Conservation (phyloP, 768 basidiomycete species). For the Arthromyces matolae region DNA sequence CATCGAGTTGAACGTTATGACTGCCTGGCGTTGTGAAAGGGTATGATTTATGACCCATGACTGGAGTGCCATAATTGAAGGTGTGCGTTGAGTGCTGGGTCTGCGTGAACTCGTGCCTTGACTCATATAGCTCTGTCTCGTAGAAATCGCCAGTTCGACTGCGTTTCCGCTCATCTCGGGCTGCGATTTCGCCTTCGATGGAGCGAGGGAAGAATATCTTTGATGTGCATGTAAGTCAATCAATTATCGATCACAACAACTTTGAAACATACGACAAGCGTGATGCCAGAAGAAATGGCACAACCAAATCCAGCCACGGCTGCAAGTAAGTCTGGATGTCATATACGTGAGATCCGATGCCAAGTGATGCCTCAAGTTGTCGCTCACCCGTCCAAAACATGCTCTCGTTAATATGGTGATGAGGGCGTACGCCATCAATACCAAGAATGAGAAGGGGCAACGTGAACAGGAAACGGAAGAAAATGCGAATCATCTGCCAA, state of each 20-base stretch:
- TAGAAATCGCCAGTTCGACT: slow-evolving; percentile 19
- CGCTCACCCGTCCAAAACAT: slow-evolving; percentile 49
- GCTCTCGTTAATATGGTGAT: slow-evolving; percentile 62
- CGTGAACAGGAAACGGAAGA: slow-evolving; percentile 72
- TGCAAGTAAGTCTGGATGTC: slow-evolving; percentile 51
- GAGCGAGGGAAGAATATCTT: slow-evolving; percentile 87
- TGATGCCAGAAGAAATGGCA: slow-evolving; percentile 67
- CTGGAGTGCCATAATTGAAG: slow-evolving; percentile 7
- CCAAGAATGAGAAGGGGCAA: slow-evolving; percentile 64
- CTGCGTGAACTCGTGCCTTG: slow-evolving; percentile 18
- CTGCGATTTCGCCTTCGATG: slow-evolving; percentile 59
- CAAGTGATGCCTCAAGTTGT: too few relatives aligned
- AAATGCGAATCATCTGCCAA: slow-evolving; percentile 58
- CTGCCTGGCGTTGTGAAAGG: slow-evolving; percentile 33
- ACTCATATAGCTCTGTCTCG: slow-evolving; percentile 20
- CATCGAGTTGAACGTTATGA: slow-evolving; percentile 19
- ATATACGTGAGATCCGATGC: slow-evolving; percentile 2
- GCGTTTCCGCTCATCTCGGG: slow-evolving; percentile 44
- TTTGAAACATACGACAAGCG: slow-evolving; percentile 53
- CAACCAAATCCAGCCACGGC: slow-evolving; percentile 58
- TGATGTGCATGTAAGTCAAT: background rate
- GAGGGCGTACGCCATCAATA: slow-evolving; percentile 61
- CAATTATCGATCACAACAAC: background rate
- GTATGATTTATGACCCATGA: slow-evolving; percentile 23
- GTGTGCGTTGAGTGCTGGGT: slow-evolving; percentile 15